Base-by-base conservation (phyloP, 2,329 filamentous ascomycete genomes). In the Trichoderma sp. region DNA sequence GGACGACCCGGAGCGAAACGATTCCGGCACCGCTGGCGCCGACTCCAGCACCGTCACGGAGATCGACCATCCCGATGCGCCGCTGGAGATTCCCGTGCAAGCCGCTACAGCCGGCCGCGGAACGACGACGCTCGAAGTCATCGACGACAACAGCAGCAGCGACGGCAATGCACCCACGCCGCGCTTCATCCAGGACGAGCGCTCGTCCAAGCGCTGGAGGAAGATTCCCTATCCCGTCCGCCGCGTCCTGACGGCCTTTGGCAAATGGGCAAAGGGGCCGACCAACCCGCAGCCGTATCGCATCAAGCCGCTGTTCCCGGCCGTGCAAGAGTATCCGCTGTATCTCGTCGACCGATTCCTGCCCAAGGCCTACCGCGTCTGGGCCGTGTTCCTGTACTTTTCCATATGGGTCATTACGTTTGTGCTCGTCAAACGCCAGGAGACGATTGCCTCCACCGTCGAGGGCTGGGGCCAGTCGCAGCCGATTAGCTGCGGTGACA, bases 341-440 rank as follows among this genome's bases (percentile, higher is more conserved):
- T 78, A 80, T 53, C 78, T 92, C 50, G 75, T 93, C 67, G 86
- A 92, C 70, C 84, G 81, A 64, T 85, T 87, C 71, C 79, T 92
- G 2, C 89, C 90, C 0, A 84, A 84, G 68, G 79, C 78, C 70
- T 87, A 90, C 63, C 86, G 88, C 48, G 75, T 86, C n/a, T 80
- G 80, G 72, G 80, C 91, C 6, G 80, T 91, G 59, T 77, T 87
- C 52, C 78, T 82, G 39, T 90, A 89, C 70, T 86, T 91, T 58
- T 83, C 85, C 34, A 77, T 86, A 60, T 95, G 92, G 92, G 78
- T 92, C 17, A 75, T 92, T 59, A 84, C 86, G 0, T 94, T 94
- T 76, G 84, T 86, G 25, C 76, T 93, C 50, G 86, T 94, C 27
- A 84, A 92, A 78, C 86, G 89, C 72, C 83, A 85, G 68, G 90